Percentiles rank a stretch among this genome's conserved stretches.
Evolutionary conservation across 495 filamentous ascomycete species (phyloP).

Genomic region (Penicillium bovifimosum): DNA sequence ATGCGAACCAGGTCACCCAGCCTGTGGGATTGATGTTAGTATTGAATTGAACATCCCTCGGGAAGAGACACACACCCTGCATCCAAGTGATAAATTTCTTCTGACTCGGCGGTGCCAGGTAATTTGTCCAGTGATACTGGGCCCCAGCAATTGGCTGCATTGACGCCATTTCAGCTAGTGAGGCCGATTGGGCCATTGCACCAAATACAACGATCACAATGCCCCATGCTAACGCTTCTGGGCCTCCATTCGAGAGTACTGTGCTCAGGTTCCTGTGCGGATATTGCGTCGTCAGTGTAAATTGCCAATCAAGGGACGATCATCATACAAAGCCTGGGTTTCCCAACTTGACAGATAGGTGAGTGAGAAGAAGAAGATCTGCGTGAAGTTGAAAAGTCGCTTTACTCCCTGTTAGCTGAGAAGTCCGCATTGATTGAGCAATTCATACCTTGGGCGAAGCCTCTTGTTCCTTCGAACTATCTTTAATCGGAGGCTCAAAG

Average conservation of each 20-base stretch:
- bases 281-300: neutral
- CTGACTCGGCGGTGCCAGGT: slow-evolving; percentile 12
- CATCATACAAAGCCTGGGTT: slow-evolving; percentile 10
- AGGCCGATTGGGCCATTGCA: slow-evolving; percentile 19
- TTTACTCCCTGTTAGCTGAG: neutral
- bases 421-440: neutral
- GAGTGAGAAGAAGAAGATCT: slow-evolving; percentile 20
- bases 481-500: neutral
- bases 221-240: slow-evolving; percentile 12
- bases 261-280: slow-evolving; percentile 8
- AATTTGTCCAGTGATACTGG: slow-evolving; percentile 39
- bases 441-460: slow-evolving; percentile 2
- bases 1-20: slow-evolving; percentile 12
- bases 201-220: slow-evolving; percentile 19
- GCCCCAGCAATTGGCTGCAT: slow-evolving; percentile 26
- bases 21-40: neutral
- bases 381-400: slow-evolving; percentile 19
- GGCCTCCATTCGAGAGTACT: slow-evolving; percentile 16
- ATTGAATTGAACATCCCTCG: neutral
- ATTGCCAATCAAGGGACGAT: no score
- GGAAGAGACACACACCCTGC: slow-evolving; percentile 13
- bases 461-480: neutral
- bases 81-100: slow-evolving; percentile 33
- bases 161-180: slow-evolving; percentile 31
- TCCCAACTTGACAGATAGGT: slow-evolving; percentile 21